Base-by-base conservation (phyloP, 2,329 filamentous ascomycete genomes). In the Pestalotiopsis sp. region DNA sequence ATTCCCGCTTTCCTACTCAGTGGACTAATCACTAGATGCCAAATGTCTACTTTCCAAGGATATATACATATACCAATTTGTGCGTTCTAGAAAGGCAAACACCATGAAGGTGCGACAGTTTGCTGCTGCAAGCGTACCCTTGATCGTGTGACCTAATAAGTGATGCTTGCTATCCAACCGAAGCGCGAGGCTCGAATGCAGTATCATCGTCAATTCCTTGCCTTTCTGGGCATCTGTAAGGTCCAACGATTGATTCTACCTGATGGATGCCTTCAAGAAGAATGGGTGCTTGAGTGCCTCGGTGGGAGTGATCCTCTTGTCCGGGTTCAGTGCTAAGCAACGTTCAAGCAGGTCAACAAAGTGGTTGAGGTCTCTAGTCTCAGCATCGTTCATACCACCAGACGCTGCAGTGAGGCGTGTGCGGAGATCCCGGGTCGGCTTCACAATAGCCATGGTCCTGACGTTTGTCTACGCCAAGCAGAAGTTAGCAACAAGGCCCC, bases 211-310 rank as follows among this genome's bases (percentile, higher is more conserved):
- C 30, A 35, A 35, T 35, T 35, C 35, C 20, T 35, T 30, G 10
- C 35, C 9, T 20, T 14, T 64, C 38, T 13, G n/a, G 14, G 11
- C 22, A 14, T 48, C 14, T n/a, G 10, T 17, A 40, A 40, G 39
- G 69, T 65, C 67, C 69, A 67, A 66, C 66, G 69, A 68, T 68
- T 66, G 69, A 68, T 68, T 66, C 59, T 73, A 76, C 66, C 73
- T 73, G 68, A 68, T 73, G 66, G 68, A 66, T 39, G 67, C 63
- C 77, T 78, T 81, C 30, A 81, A 83, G 73, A 98, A 94, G 80
- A 98, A 98, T 1, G 92, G 92, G 82, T 98, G 95, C 76, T 90
- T 91, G 73, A 98, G 82, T 62, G 96, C 96, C 75, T 98, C 94
- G 14, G 87, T 84, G 0, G 96, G 93, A 60, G 92, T 95, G 75